phyloP scores from a whole-genome alignment of 73 alveolate species.

The Symbiodinium natans region DNA sequence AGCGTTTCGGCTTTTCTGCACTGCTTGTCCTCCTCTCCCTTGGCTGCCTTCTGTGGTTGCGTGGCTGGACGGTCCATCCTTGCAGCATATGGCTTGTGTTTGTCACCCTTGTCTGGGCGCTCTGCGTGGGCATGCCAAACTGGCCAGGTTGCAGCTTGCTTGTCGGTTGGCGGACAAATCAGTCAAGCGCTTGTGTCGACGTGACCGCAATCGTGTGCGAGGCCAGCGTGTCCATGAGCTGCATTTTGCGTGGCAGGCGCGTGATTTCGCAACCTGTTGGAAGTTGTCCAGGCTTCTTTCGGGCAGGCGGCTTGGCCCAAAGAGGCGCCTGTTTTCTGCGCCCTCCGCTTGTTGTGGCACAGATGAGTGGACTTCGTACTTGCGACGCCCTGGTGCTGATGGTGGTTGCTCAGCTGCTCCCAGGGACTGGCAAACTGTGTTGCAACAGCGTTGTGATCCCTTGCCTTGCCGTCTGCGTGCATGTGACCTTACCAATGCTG shows the following conservation, averaged over 20 bases:
- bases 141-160: background rate
- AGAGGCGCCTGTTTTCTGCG: background rate
- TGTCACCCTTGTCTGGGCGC: background rate
- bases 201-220: background rate
- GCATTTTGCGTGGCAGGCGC: background rate
- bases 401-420: background rate
- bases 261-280: background rate
- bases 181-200: background rate
- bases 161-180: background rate
- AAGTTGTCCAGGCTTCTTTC: background rate
- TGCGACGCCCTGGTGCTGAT: background rate
- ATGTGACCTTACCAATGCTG: background rate
- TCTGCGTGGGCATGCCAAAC: background rate
- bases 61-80: background rate
- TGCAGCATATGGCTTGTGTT: background rate
- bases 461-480: background rate
- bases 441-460: background rate
- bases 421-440: background rate
- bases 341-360: background rate
- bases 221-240: background rate
- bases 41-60: background rate
- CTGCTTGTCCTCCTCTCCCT: background rate
- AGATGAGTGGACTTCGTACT: background rate
- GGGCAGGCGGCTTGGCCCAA: background rate
- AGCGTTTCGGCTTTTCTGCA: background rate